Base-by-base conservation (phyloP, 106 monocot species). In the Vanilla planifolia region DNA sequence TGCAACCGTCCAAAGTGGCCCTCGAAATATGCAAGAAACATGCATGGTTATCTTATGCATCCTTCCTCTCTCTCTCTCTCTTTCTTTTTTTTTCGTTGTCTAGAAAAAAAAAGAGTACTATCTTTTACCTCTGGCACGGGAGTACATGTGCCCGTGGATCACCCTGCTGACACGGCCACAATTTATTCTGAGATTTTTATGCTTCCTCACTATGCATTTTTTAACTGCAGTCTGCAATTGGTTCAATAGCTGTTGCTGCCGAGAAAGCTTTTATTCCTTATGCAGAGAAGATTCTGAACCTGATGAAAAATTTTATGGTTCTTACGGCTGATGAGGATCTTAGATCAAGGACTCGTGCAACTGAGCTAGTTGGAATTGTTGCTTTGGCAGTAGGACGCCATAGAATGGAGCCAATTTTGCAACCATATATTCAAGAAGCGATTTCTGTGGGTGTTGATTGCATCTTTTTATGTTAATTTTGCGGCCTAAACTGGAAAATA, bases 251-350 rank as follows among this genome's bases (percentile, higher is more conserved):
- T 44, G 34, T 77, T 63, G 98, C 98, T 17, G 87, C 98, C 33
- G 98, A 92, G 48, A 73, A 88, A 37, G 84, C 92, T 35, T 98
- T 98, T 75, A 67, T 92, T 74, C 98, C 98, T 27, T 98, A 92
- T 71, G 85, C 88, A 33, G 98, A 98, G 55, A 80, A 75, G 59
- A 70, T 98, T 69, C 75, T 98, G 40, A 82, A 85, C 29, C 55
- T 92, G 67, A 92, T 92, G 92, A 98, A 98, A 88, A 63, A 52
- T 43, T 98, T 88, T 67, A 75, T 98, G 92, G 76, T 98, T n/a
- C 75, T 92, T 17, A 88, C 82, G 10, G 75, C 80, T 75, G 98
- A 98, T 72, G 84, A 84, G 59, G 98, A 92, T 47, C 66, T 85
- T 63, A 40, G 79, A 11, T 65, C 92, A 64, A 78, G 98, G 59